Percentiles rank a stretch among this genome's conserved stretches.
These are phyloP conservation scores for Fomitopsis palustris DNA, from an alignment of 1,284 basidiomycete genomes.

Conservation along the genomic window DNA sequence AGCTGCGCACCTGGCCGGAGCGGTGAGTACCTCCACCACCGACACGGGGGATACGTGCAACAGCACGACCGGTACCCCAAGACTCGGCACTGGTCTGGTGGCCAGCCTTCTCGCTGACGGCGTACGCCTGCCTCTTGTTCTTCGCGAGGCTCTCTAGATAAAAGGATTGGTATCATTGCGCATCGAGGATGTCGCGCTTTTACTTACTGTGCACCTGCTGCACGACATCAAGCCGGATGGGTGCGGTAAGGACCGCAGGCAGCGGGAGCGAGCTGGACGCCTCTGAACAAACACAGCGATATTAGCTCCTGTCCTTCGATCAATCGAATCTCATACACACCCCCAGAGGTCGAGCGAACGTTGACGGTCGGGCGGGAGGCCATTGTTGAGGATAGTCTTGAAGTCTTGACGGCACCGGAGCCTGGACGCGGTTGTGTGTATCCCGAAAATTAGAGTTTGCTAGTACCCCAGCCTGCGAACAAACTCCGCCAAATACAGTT, in stretches of 20 bases:
- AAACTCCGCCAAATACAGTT: conserved; percentile 16
- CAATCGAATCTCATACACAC: conserved; percentile 37
- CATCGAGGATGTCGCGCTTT: too few relatives aligned
- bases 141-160: conserved; percentile 91
- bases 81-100: conserved; percentile 99
- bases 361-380: conserved; percentile 88
- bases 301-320: conserved; percentile 5
- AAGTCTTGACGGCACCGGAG: conserved; percentile 27
- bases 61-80: conserved; percentile 99
- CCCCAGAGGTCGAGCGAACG: conserved; percentile 75
- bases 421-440: conserved; percentile 22
- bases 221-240: conserved; percentile 98
- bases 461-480: conserved; percentile 20
- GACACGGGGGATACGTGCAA: conserved; percentile 99
- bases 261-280: conserved; percentile 88
- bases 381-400: conserved; percentile 49
- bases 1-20: conserved; percentile 80
- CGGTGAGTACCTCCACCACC: conserved; percentile 99
- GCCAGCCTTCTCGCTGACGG: conserved; percentile 96
- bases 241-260: conserved; percentile 96
- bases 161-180: too few relatives aligned
- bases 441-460: conserved; percentile 28
- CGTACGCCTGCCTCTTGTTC: conserved; percentile 98
- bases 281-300: conserved; percentile 44
- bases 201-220: conserved; percentile 96